Evolutionary conservation across 192 early-diverging fungal species (phyloP), one percentile per base, ranked within the genome.

Genomic region (Coemansia sp.): DNA sequence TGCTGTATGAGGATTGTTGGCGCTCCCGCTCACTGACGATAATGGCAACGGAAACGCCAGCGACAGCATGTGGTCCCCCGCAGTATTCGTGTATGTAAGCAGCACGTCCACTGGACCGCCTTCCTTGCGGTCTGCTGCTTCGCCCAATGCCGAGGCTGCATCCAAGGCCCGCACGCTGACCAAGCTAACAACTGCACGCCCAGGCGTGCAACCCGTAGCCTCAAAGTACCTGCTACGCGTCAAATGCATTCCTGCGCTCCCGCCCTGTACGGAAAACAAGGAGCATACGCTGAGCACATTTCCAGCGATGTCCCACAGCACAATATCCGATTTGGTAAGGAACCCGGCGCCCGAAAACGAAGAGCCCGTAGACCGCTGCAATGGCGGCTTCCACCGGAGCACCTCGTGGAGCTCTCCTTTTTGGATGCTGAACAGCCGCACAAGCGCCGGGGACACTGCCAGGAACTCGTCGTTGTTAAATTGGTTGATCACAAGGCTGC

Each of bases 401-500:
- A 76, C 64, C 64, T 84, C 76, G 38, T 76, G 73, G 24, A 84
- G 64, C 34, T 84, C 76, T 51, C 68, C 48, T 12, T 53, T 53
- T 8, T 76, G 72, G 36, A 73, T 75, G 15, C 76, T 69, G 65
- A 84, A 78, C 14, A 84, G 76, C 5, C 81, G 65, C 41, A 75
- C 81, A n/a, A 66, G 41, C 18, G 44, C 36, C 12, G 72, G 61
- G 4, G 75, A 78, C 4, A 84, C 72, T 10, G 73, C 81, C 30
- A 84, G 61, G 44, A 84, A 78, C 76, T 84, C 81, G 55, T 84
- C 81, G 6, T 78, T 71, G 38, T 83, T 83, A 46, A 58, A 69
- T 18, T 75, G 80, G 48, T 76, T 83, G 15, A 73, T 39, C 43
- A 60, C 68, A 24, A 83, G 68, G 34, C 56, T 18, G 12, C 38